phyloP scores from a whole-genome alignment of 768 basidiomycete genomes.

The Aureoboletus auriporus region DNA sequence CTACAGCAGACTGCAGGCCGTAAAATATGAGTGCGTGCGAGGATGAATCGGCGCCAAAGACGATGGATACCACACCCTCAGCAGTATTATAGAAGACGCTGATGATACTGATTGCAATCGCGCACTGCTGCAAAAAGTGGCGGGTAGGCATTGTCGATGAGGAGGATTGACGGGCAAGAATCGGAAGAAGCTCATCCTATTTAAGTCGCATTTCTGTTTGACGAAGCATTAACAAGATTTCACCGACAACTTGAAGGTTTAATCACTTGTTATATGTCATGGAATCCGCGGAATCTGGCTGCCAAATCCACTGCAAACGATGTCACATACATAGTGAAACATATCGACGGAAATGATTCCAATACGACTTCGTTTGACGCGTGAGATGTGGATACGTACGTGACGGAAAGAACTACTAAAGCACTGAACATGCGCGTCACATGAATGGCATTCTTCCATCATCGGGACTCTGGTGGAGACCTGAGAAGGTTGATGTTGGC shows the following conservation, averaged over 20 bases:
- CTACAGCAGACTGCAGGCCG: slow-evolving; percentile 45
- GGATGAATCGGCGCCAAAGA: slow-evolving; percentile 41
- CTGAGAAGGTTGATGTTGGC: not conserved
- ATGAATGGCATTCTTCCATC: not conserved
- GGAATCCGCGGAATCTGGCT: not conserved
- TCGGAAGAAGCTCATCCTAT: not conserved
- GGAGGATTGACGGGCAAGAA: not conserved
- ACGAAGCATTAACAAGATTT: not conserved
- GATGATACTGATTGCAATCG: slow-evolving; percentile 39
- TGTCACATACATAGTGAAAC: not conserved
- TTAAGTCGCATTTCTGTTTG: not conserved
- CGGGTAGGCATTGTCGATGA: slow-evolving; percentile 15
- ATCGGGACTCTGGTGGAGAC: too few relatives aligned
- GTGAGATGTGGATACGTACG: not conserved
- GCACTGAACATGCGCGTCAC: not conserved
- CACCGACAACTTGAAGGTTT: not conserved
- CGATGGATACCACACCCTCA: slow-evolving; percentile 42
- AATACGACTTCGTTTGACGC: not conserved
- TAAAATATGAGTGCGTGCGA: slow-evolving; percentile 46
- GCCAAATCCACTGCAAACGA: not conserved
- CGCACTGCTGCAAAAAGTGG: slow-evolving; percentile 29
- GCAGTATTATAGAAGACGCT: slow-evolving; percentile 37
- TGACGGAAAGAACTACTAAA: not conserved
- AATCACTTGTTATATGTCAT: not conserved
- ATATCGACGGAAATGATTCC: not conserved